Evolutionary conservation across 257 asterid species (phyloP), one percentile per base, ranked within the genome.

Genomic region (Voacanga thouarsii): DNA sequence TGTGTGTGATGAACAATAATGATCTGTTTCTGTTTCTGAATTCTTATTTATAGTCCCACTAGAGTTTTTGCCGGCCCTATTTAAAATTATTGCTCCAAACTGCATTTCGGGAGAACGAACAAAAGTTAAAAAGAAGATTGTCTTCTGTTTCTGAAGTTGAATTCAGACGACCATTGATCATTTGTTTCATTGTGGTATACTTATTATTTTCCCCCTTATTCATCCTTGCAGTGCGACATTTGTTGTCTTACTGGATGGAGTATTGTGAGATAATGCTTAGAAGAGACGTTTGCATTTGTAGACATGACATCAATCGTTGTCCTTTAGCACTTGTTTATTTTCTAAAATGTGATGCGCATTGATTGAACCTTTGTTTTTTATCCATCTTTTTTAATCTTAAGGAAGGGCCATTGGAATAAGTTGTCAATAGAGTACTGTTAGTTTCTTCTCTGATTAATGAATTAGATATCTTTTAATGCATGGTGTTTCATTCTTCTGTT

Each of bases 21-120:
- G 71, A 37, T n/a, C 6, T 7, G 1, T 61, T n/a, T 61, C 5
- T 61, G 68, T 28, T 61, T 23, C 57, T 51, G 57, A 51, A 51
- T 19, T 51, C 49, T 37, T 66, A 66, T 37, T 64, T 39, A 6
- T 65, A 19, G 74, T 60, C 71, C 74, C 26, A 33, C 59, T 39
- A 9, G 68, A 61, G 82, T 72, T 63, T 65, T 53, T 8, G 55
- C 15, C 44, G 82, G 37, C 59, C 82, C 47, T 72, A 45, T 33
- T 59, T 30, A n/a, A 50, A 16, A 59, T 16, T 28, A 14, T 49
- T 18, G 65, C 68, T 49, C 18, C 59, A 37, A 33, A 19, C 68
- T 64, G 61, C 59, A 63, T 24, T 72, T n/a, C 8, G 15, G 41
- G 16, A 12, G 12, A 55, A 49, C 28, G 28, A 30, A 63, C 72